Base-by-base conservation (phyloP, 768 basidiomycete genomes). In the Saitozyma sp. region DNA sequence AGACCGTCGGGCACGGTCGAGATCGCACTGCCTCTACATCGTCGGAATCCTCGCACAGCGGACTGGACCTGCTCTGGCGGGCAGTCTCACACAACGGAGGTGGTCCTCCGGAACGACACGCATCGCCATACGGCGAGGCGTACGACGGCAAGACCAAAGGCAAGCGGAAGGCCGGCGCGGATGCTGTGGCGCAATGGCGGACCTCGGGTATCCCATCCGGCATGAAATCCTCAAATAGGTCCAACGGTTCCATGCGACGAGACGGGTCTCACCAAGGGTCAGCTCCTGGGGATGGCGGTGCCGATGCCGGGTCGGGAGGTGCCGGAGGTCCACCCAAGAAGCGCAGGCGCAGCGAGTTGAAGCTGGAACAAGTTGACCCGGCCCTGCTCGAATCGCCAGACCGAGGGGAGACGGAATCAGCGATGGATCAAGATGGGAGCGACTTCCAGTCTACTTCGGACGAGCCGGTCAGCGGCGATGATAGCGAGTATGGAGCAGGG, bases 131-230 rank as follows among this genome's bases (percentile, higher is more conserved):
- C 40, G 14, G 16, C 58, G 8, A 13, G n/a, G 9, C 14, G 14
- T 6, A n/a, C 52, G 17, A 29, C 52, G 10, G 41, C 49, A 16
- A 75, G 10, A 57, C 59, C 41, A 73, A 71, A 52, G 74, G 74
- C 8, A 75, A 75, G 55, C 55, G 74, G 9, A 75, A 75, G 56
- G 74, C 74, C 8, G 74, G 74, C 6, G 68, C 71, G 4, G 71
- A 75, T 38, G 71, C 69, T 0, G 74, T 75, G 3, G 69, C 68
- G 20, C 69, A 75, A 62, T 75, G 74, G 74, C 61, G 74, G 20
- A 66, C 59, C n/a, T 60, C 58, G 14, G 69, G 69, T 20, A 71
- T 71, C 17, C 71, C 69, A 2, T 63, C 63, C 17, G 71, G 69
- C 11, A 51, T 54, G 17, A n/a, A 51, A 58, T 29, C 29, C 29